Evolutionary conservation across 139 green algal genomes (phyloP).

Genomic region (Picochlorum sp.): DNA sequence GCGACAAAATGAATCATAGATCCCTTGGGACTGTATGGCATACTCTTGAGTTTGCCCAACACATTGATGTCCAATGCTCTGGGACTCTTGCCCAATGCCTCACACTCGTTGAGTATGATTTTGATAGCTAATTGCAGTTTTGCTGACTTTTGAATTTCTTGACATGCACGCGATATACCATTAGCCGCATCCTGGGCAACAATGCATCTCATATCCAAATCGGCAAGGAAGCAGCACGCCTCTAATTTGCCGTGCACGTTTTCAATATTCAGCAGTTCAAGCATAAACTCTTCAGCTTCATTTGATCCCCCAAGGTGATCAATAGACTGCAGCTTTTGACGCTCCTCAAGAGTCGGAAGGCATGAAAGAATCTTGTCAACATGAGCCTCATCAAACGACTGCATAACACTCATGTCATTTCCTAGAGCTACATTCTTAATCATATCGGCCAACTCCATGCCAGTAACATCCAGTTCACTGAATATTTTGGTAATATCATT

Average conservation of each 20-base stretch:
- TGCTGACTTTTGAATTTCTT: constrained; percentile 22
- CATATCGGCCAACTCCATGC: too few relatives aligned
- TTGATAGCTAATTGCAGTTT: neutral
- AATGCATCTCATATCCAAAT: neutral
- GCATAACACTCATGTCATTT: too few relatives aligned
- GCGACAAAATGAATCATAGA: constrained; percentile 2
- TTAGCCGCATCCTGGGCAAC: neutral
- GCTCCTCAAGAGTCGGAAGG: constrained; percentile 1
- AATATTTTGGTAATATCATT: too few relatives aligned
- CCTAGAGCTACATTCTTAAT: too few relatives aligned
- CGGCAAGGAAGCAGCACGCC: neutral
- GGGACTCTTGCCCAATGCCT: neutral
- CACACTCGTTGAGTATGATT: neutral
- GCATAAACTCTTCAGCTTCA: constrained; percentile 36
- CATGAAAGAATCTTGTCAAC: neutral
- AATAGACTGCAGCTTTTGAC: constrained; percentile 11
- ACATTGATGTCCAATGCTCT: neutral
- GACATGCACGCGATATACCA: constrained; percentile 22
- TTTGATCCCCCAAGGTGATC: constrained; percentile 18
- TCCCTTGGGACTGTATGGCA: neutral
- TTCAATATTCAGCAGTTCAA: constrained; percentile 28
- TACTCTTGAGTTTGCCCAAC: neutral
- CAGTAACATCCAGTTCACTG: too few relatives aligned
- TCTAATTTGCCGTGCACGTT: constrained; percentile 4
- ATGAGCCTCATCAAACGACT: too few relatives aligned